Evolutionary conservation across 2,329 filamentous ascomycete genomes (phyloP), one percentile per base, ranked within the genome.

Genomic region (Diplodia intermedia): DNA sequence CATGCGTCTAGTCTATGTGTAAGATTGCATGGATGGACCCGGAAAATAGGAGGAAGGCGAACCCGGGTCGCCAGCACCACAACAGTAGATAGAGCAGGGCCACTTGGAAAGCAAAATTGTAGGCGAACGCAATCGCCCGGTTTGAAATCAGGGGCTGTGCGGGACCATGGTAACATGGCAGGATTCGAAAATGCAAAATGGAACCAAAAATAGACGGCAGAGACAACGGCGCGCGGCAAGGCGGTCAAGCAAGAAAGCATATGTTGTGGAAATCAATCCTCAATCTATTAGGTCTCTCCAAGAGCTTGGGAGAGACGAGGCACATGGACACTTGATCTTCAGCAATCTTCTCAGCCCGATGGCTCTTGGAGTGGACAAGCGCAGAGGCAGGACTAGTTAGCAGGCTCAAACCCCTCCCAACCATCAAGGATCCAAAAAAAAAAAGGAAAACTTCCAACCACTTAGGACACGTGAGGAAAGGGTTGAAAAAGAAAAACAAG

Each of bases 381-480:
- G n/a, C n/a, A 4, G n/a, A 7, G 20, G 36, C n/a, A 57, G 12
- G 36, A 11, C 23, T 18, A 11, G 9, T 47, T 47, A 31, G 7
- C 55, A 12, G n/a, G 9, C 55, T n/a, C 20, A 40, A 57, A 4
- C 23, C 11, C 38, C 53, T n/a, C 49, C 56, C 56, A 47, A 15
- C 29, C 53, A 31, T 31, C 29, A 36, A 26, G 4, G 26, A 55
- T 31, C 36, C n/a, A 23, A 29, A 47, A 57, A 12, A 47, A 29
- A 57, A 6, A 31, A n/a, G 20, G 38, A 20, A 62, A 26, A 62
- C 26, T 11, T 62, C 40, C 57, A 20, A 40, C 20, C 57, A 38
- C 18, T 36, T 3, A 20, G 57, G 57, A 36, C 57, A 29, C 40
- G 38, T 60, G 55, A 14, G 6, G 36, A 26, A 23, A 61, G 29